Conservation (phyloP, 768 basidiomycete species). For the Lactarius sp. region DNA sequence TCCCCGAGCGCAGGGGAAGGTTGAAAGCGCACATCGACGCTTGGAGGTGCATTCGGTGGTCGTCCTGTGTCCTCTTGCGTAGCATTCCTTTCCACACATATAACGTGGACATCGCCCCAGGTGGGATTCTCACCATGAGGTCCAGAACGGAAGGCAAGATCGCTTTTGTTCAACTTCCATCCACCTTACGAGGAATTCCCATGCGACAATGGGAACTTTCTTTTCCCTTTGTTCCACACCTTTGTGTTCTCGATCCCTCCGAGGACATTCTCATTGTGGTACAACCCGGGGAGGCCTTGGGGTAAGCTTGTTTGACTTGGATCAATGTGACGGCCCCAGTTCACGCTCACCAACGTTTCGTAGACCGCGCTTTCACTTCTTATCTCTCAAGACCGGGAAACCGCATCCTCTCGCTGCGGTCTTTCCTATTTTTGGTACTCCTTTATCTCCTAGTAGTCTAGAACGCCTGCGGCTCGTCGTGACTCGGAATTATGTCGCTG, state of each 20-base stretch:
- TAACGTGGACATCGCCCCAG: neutral
- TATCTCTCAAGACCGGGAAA: constrained; percentile 12
- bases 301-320: neutral
- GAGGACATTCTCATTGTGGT: constrained; percentile 11
- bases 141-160: neutral
- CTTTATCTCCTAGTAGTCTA: neutral
- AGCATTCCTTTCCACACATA: neutral
- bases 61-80: constrained; percentile 1
- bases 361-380: constrained; percentile 2
- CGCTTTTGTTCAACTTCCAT: constrained; percentile 1
- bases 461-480: neutral
- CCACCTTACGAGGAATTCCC: neutral
- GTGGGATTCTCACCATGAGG: constrained; percentile 9
- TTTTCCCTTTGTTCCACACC: neutral
- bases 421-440: neutral
- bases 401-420: constrained; percentile 8
- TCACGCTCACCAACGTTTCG: neutral
- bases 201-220: constrained; percentile 11
- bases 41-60: constrained; percentile 2
- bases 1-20: constrained; percentile 7
- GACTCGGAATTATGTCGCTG: neutral
- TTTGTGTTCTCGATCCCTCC: constrained; percentile 4
- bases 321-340: neutral
- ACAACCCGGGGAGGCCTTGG: neutral
- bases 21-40: neutral